Percentiles rank a stretch among this genome's conserved stretches.
Evolutionary conservation across 768 basidiomycete genomes (phyloP).

Genomic region (Panaeolus cyanescens): DNA sequence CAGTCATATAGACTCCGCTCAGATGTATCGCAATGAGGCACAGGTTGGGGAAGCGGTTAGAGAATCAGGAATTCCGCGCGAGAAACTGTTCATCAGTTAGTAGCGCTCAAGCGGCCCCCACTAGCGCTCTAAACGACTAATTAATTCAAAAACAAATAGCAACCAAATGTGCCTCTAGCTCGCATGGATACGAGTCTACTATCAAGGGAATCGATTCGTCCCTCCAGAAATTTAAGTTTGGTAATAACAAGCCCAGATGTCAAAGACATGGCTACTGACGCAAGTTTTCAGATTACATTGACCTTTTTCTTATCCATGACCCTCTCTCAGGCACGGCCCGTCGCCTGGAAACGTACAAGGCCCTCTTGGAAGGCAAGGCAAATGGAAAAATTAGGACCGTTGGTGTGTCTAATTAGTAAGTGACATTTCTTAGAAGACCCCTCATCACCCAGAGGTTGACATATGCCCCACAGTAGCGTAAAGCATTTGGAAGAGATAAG

Average conservation of each 20-base stretch:
- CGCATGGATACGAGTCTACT: constrained; percentile 66
- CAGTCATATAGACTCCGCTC: constrained; percentile 78
- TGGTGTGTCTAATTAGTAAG: constrained; percentile 86
- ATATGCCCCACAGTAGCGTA: constrained; percentile 45
- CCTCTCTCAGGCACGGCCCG: constrained; percentile 62
- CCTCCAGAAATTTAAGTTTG: constrained; percentile 56
- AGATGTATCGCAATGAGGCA: constrained; percentile 66
- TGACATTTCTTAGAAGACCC: not conserved
- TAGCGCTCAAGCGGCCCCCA: constrained; percentile 4
- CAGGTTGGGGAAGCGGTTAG: constrained; percentile 60
- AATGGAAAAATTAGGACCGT: constrained; percentile 69
- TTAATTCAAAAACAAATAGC: constrained; percentile 40
- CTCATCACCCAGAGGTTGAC: not conserved
- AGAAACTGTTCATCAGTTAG: constrained; percentile 75
- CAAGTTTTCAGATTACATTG: constrained; percentile 31
- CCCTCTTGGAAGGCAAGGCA: constrained; percentile 59
- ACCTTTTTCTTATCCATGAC: constrained; percentile 68
- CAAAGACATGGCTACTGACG: not conserved
- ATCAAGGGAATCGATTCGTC: constrained; percentile 61
- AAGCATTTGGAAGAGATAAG: constrained; percentile 78
- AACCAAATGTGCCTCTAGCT: constrained; percentile 60
- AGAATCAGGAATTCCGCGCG: constrained; percentile 55
- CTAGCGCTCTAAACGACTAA: constrained; percentile 5
- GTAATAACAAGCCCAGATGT: constrained; percentile 33
- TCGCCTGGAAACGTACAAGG: constrained; percentile 72